Base-by-base conservation (phyloP, 75 land plant species). In the Cryptomeria japonica region DNA sequence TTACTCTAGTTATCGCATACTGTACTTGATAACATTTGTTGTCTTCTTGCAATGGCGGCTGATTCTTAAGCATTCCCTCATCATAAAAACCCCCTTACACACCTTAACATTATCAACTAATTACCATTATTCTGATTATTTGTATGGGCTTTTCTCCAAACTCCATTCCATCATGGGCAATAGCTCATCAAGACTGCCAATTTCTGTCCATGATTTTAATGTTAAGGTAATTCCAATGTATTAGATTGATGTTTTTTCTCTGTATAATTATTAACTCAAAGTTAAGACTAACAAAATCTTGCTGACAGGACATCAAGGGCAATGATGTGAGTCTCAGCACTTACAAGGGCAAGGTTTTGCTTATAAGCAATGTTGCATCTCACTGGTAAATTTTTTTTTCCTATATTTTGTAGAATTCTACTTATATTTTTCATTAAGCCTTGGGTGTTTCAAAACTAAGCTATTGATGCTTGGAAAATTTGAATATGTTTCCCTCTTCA, bases 301-400 rank as follows among this genome's bases (percentile, higher is more conserved):
- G n/a, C 42, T 1, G 8, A 8, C 91, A 96, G 98, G 95, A 95
- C 89, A 94, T 92, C 51, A 86, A 64, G 6, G 98, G 96, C 37
- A 93, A 94, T 56, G 96, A 97, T 88, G 97, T 97, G 76, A 92
- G 94, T 80, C 91, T 97, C 44, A 90, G 97, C 92, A 84, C 15
- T 1, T 97, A 95, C 89, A 94, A 94, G 91, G 98, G 98, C 44
- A 95, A 97, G 83, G 97, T 93, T 14, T 89, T 97, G 46, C 92
- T 97, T 86, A 90, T 96, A 90, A 97, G 95, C 87, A 97, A 97
- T 87, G 46, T 44, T 44, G 46, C 46, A 44, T 44, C 46, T 44
- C 46, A 94, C 85, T 97, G 97, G 96, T 96, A 90, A 39, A 42
- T 80, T 80, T 42, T 42, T 5, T 4, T 10, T 42, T 80, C 3